A percentile compares a stretch with the other conserved stretches of the same genome.
These are phyloP conservation scores for Jacaranda mimosifolia DNA, from an alignment of 257 asterid genomes.

Conservation along the genomic window DNA sequence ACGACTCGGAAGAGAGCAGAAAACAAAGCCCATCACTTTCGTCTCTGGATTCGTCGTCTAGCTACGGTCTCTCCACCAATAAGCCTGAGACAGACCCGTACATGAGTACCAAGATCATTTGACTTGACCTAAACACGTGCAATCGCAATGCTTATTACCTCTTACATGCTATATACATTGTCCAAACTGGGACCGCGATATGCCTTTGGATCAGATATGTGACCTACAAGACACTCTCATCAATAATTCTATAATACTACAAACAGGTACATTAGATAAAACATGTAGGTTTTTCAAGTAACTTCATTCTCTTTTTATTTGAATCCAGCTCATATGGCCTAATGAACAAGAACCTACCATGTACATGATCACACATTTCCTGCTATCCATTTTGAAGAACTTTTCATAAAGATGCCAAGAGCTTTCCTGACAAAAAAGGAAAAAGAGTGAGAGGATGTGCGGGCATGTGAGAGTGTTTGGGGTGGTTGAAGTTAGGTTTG, in stretches of 20 bases:
- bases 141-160: neutral
- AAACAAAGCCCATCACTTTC: conserved; percentile 3
- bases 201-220: neutral
- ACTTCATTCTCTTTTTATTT: neutral
- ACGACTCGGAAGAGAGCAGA: conserved; percentile 20
- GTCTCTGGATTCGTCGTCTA: neutral
- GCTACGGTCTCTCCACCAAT: conserved; percentile 30
- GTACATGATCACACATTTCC: neutral
- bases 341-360: neutral
- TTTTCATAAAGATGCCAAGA: neutral
- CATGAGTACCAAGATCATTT: neutral
- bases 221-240: neutral
- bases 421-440: neutral
- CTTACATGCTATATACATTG: conserved; percentile 17
- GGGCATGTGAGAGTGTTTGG: neutral
- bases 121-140: conserved; percentile 38
- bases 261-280: conserved; percentile 24
- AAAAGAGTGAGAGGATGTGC: neutral
- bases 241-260: conserved; percentile 44
- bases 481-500: neutral
- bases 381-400: neutral
- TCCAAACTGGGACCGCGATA: conserved; percentile 37
- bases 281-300: neutral
- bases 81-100: conserved; percentile 24
- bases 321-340: conserved; percentile 5